These are phyloP conservation scores for Buxus sempervirens DNA, from an alignment of 164 flowering plant genomes.

Conservation along the genomic window DNA sequence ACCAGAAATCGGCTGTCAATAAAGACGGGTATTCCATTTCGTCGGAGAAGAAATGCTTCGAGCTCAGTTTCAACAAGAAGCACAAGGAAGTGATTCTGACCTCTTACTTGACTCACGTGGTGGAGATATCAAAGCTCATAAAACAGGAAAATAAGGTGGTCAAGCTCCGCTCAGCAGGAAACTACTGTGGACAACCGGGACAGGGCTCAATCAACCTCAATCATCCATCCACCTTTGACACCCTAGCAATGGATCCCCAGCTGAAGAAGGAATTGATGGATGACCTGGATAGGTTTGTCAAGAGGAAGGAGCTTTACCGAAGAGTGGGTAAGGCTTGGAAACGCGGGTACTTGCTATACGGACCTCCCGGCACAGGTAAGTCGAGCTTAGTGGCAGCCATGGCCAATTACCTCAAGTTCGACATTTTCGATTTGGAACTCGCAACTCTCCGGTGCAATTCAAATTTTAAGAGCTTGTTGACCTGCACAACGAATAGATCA, in stretches of 20 bases:
- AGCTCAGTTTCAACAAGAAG: constrained; percentile 43
- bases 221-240: constrained; percentile 56
- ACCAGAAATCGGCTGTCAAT: background rate
- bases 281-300: constrained; percentile 46
- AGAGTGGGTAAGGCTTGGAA: constrained; percentile 70
- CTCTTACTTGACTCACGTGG: constrained; percentile 26
- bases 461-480: constrained; percentile 42
- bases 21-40: background rate
- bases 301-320: constrained; percentile 49
- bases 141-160: constrained; percentile 20
- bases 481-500: constrained; percentile 38
- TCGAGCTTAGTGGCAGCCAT: constrained; percentile 75
- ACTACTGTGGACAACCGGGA: constrained; percentile 24
- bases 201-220: constrained; percentile 36
- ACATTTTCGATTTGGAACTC: constrained; percentile 61
- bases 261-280: constrained; percentile 39
- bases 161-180: constrained; percentile 32
- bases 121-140: constrained; percentile 17
- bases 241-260: constrained; percentile 59
- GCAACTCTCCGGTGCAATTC: constrained; percentile 46
- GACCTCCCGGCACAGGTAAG: constrained; percentile 76
- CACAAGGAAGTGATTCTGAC: constrained; percentile 31
- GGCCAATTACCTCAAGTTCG: constrained; percentile 63
- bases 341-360: constrained; percentile 62
- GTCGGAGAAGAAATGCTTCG: constrained; percentile 21